Evolutionary conservation across 2,329 filamentous ascomycete species (phyloP).

Genomic region (Rugonectria rugulosa): DNA sequence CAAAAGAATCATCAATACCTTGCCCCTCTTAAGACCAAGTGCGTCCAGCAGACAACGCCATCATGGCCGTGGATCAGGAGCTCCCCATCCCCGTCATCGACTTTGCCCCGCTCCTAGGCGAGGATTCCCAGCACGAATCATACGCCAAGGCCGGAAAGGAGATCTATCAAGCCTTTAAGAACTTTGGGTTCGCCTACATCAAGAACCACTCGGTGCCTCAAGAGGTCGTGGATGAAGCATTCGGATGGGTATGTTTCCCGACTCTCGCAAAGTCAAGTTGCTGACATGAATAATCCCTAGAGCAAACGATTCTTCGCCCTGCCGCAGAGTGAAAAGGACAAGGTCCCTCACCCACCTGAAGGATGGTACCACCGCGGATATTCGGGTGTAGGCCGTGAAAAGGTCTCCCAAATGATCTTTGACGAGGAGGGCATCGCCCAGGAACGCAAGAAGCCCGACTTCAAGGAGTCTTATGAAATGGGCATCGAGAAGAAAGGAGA

Average conservation of each 20-base stretch:
- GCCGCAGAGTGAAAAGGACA: conserved; percentile 40
- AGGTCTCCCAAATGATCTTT: conserved; percentile 43
- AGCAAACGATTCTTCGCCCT: conserved; percentile 41
- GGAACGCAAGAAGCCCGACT: conserved; percentile 43
- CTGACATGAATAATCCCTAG: too few species aligned
- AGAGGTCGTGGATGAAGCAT: conserved; percentile 47
- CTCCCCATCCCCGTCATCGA: conserved; percentile 33
- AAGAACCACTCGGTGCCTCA: conserved; percentile 45
- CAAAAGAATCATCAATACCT: too few species aligned
- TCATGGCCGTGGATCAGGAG: not conserved
- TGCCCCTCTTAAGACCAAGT: too few species aligned
- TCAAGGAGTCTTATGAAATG: conserved; percentile 51
- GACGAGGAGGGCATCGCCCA: conserved; percentile 33
- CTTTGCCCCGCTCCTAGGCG: conserved; percentile 23
- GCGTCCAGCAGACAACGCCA: too few species aligned
- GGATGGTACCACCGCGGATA: conserved; percentile 46
- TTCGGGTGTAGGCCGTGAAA: conserved; percentile 42
- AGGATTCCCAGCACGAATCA: conserved; percentile 9
- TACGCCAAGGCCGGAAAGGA: conserved; percentile 20
- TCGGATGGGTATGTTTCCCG: conserved; percentile 43
- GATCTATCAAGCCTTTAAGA: conserved; percentile 41
- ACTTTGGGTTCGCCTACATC: conserved; percentile 45
- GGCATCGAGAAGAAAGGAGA: conserved; percentile 41
- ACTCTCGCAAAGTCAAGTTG: too few species aligned
- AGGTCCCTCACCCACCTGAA: conserved; percentile 39